These are phyloP conservation scores for Solanum rostratum DNA, from an alignment of 257 asterid genomes.

Conservation along the genomic window DNA sequence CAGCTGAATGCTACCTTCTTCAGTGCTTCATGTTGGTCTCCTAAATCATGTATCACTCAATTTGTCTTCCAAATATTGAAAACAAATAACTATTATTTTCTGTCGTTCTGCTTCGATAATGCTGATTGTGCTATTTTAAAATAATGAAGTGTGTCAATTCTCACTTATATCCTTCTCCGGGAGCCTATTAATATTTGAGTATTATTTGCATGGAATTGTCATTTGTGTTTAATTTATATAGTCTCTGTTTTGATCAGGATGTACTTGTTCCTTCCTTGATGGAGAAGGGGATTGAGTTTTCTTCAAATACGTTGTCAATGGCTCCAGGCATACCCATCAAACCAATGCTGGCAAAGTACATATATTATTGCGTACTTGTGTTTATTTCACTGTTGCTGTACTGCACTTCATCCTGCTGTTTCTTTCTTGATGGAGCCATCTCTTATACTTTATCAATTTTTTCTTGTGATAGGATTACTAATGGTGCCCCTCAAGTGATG, in stretches of 20 bases:
- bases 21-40: background rate
- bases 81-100: background rate
- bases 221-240: background rate
- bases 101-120: background rate
- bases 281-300: slow-evolving; percentile 69
- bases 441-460: background rate
- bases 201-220: background rate
- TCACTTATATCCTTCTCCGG: background rate
- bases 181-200: background rate
- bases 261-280: slow-evolving; percentile 59
- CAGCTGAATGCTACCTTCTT: background rate
- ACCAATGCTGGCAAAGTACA: slow-evolving; percentile 95
- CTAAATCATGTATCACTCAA: background rate
- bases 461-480: slow-evolving; percentile 47
- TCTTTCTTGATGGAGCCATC: background rate
- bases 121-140: background rate
- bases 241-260: slow-evolving; percentile 35
- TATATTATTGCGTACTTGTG: background rate
- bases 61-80: background rate
- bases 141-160: background rate
- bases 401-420: background rate
- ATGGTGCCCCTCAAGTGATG: slow-evolving; percentile 64
- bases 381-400: background rate
- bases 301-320: slow-evolving; percentile 58
- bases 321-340: slow-evolving; percentile 87